Evolutionary conservation across 371 early-diverging fungal genomes (phyloP).

Genomic region (Apophysomyces ossiformis): DNA sequence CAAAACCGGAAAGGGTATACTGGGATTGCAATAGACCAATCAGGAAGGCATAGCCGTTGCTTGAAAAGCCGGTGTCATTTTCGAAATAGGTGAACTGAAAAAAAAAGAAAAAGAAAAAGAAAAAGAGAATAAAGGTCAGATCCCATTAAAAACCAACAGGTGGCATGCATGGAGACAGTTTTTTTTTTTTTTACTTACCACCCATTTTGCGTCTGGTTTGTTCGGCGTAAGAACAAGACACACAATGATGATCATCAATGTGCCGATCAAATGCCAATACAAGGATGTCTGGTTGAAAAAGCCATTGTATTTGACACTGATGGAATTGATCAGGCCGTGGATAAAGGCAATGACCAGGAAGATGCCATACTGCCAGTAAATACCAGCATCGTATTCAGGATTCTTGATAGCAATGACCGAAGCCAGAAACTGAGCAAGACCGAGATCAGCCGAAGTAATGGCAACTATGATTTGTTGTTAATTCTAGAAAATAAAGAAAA

Average conservation of each 20-base stretch:
- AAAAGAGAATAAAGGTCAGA: too few relatives aligned
- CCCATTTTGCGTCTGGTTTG: slow-evolving; percentile 41
- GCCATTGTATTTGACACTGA: slow-evolving; percentile 48
- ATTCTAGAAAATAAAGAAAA: background rate
- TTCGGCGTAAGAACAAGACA: slow-evolving; percentile 40
- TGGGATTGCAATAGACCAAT: slow-evolving; percentile 54
- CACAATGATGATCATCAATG: slow-evolving; percentile 38
- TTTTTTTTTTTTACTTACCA: slow-evolving; percentile 16
- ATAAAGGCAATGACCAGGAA: slow-evolving; percentile 49
- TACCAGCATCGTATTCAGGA: slow-evolving; percentile 39
- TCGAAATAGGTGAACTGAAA: slow-evolving; percentile 54
- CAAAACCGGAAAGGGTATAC: slow-evolving; percentile 72
- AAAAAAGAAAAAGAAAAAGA: too few relatives aligned
- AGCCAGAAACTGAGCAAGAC: slow-evolving; percentile 55
- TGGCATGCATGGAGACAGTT: too few relatives aligned
- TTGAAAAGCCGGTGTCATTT: slow-evolving; percentile 50
- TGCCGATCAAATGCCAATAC: slow-evolving; percentile 49
- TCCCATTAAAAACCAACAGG: too few relatives aligned
- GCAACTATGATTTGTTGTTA: slow-evolving; percentile 32
- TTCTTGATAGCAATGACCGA: slow-evolving; percentile 52
- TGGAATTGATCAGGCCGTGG: slow-evolving; percentile 51
- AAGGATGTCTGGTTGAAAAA: slow-evolving; percentile 49
- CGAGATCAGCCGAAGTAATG: slow-evolving; percentile 57
- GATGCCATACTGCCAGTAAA: slow-evolving; percentile 39
- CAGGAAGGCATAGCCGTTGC: slow-evolving; percentile 47